Evolutionary conservation across 2,329 filamentous ascomycete genomes (phyloP).

Genomic region (Xylaria sp.): DNA sequence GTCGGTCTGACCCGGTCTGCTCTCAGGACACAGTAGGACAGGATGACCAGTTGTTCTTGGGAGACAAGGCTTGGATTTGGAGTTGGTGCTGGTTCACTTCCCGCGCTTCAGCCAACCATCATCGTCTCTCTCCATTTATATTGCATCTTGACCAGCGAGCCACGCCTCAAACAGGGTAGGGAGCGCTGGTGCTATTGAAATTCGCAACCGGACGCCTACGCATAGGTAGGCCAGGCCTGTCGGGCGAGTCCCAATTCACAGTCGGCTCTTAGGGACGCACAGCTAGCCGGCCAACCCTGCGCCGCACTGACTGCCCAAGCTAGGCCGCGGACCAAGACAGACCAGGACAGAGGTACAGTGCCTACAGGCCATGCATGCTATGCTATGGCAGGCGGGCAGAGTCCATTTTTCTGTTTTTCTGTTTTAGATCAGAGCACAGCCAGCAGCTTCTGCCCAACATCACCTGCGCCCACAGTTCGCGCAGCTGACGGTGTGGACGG

Average conservation of each 20-base stretch:
- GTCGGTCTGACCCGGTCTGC: neutral
- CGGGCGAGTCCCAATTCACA: neutral
- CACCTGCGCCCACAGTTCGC: neutral
- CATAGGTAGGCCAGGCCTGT: neutral
- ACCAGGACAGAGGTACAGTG: neutral
- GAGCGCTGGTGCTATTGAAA: neutral
- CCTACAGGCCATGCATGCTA: neutral
- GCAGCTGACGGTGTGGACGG: neutral
- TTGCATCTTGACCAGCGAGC: slow-evolving; percentile 7
- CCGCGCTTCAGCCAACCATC: neutral
- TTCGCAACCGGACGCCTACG: neutral
- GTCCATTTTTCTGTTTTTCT: slow-evolving; percentile 30
- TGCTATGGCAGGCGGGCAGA: slow-evolving; percentile 10
- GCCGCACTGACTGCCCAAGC: neutral
- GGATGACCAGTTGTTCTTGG: neutral
- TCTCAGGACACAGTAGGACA: slow-evolving; percentile 11
- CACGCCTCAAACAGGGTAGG: neutral
- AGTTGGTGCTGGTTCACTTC: slow-evolving; percentile 1
- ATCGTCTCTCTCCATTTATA: neutral
- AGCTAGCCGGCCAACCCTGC: slow-evolving; percentile 4
- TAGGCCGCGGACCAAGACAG: neutral
- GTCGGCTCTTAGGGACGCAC: neutral
- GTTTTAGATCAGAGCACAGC: slow-evolving; percentile 14
- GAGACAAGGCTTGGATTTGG: neutral
- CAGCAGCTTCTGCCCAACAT: slow-evolving; percentile 7